Evolutionary conservation across 331 rosid genomes (phyloP), one percentile per base, ranked within the genome.

Genomic region (Cydonia oblonga): DNA sequence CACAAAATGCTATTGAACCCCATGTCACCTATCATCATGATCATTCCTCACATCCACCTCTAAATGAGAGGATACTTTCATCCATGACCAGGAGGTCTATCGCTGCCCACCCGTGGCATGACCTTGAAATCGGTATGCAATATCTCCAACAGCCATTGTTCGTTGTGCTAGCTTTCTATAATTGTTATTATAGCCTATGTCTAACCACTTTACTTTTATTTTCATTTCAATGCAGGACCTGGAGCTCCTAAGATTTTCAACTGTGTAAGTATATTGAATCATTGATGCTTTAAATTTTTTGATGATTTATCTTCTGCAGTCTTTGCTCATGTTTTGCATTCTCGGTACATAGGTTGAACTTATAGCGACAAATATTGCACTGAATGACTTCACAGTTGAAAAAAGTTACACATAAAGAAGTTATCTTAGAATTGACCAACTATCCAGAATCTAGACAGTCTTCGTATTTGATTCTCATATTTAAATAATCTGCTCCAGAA

Each of bases 41-140:
- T 13, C 70, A 76, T 25, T 30, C 86, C 64, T 29, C 84, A 4
- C 83, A 80, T 26, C 88, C 98, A 6, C 98, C 97, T 67, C 89
- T 93, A 0, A 93, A 93, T 69, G 98, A 93, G 87, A 93, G 98
- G 83, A 93, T 93, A 57, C 92, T 93, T 68, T 93, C 98, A 15
- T 93, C 98, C 67, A 74, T 93, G 96, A 84, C 96, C 28, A 85
- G 98, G 82, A 89, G 97, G 71, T 89, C 97, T 60, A 91, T 83
- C 35, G 98, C 98, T 78, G 98, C 98, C 9, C 98, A 93, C 78
- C 98, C 98, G 18, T 93, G 98, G 98, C 98, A 93, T 79, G 98
- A 93, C 87, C 97, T 93, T 67, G 98, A 93, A 89, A 93, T 93
- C 44, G 98, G 98, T 89, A 81, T 71, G 69, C 65, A n/a, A 28